A percentile compares a stretch with the other conserved stretches of the same genome.
These are phyloP conservation scores for Shiraia bambusicola DNA, from an alignment of 2,329 filamentous ascomycete species.

Conservation along the genomic window DNA sequence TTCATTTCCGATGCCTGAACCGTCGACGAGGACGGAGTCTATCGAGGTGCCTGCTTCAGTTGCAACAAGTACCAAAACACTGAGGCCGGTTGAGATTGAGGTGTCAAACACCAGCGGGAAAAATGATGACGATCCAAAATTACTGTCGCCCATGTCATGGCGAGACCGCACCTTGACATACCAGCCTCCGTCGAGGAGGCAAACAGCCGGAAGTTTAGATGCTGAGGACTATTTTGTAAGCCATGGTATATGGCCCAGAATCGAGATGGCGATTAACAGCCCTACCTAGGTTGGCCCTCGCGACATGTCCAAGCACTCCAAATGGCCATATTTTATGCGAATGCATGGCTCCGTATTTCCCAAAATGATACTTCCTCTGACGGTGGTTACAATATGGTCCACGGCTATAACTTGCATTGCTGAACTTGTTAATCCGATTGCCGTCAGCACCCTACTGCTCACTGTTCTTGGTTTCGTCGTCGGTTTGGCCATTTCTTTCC, in stretches of 20 bases:
- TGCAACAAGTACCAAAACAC: constrained; percentile 32
- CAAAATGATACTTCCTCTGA: constrained; percentile 70
- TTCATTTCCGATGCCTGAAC: constrained; percentile 5
- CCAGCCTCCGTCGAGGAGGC: constrained; percentile 30
- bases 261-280: constrained; percentile 7
- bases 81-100: constrained; percentile 35
- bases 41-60: constrained; percentile 30
- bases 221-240: constrained; percentile 64
- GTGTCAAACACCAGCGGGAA: constrained; percentile 23
- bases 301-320: constrained; percentile 71
- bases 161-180: constrained; percentile 29
- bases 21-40: background rate
- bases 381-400: constrained; percentile 65
- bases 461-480: constrained; percentile 82
- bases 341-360: constrained; percentile 75
- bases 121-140: constrained; percentile 17
- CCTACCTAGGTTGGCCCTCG: constrained; percentile 57
- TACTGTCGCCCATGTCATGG: constrained; percentile 39
- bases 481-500: constrained; percentile 74
- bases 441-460: constrained; percentile 67
- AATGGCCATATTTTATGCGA: constrained; percentile 73
- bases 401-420: constrained; percentile 60
- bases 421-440: constrained; percentile 50
- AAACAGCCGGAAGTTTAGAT: constrained; percentile 34
- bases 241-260: constrained; percentile 9